A percentile compares a stretch with the other conserved stretches of the same genome.
Evolutionary conservation across 257 asterid species (phyloP).

Genomic region (Mentha longifolia): DNA sequence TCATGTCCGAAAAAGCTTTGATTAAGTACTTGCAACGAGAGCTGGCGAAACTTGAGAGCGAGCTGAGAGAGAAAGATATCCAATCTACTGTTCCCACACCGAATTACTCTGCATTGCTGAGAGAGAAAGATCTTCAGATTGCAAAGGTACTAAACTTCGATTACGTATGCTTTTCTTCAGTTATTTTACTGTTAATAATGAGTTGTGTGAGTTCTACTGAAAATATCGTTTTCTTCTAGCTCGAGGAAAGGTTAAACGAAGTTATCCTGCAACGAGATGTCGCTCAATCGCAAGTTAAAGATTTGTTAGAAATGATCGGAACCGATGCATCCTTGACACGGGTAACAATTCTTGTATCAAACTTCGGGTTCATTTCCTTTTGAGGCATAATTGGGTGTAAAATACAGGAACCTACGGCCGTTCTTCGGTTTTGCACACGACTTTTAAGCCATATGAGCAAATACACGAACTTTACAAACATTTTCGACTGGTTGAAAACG

Average conservation of each 20-base stretch:
- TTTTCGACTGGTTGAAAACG: too few species aligned
- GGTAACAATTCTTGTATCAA: slow-evolving; percentile 43
- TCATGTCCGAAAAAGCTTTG: slow-evolving; percentile 89
- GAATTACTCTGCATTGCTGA: slow-evolving; percentile 52
- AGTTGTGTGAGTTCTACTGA: background rate
- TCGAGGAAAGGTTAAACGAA: slow-evolving; percentile 74
- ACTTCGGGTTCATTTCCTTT: background rate
- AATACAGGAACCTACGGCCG: background rate
- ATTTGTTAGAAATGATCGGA: slow-evolving; percentile 62
- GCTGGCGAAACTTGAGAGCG: slow-evolving; percentile 69
- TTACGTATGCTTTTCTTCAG: too few species aligned
- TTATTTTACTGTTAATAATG: too few species aligned
- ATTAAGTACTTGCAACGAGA: slow-evolving; percentile 87
- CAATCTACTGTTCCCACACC: slow-evolving; percentile 44
- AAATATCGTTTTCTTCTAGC: slow-evolving; percentile 46
- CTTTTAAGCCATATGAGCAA: background rate
- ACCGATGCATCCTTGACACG: slow-evolving; percentile 47
- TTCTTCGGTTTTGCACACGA: background rate
- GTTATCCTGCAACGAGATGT: slow-evolving; percentile 77
- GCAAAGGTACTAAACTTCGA: slow-evolving; percentile 55
- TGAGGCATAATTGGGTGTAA: background rate
- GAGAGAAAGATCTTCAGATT: slow-evolving; percentile 80
- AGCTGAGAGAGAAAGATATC: slow-evolving; percentile 54
- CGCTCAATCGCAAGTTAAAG: slow-evolving; percentile 82
- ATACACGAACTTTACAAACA: too few species aligned